These are phyloP conservation scores for Aciculoconidium aculeatum DNA, from an alignment of 805 yeast genomes.

Conservation along the genomic window DNA sequence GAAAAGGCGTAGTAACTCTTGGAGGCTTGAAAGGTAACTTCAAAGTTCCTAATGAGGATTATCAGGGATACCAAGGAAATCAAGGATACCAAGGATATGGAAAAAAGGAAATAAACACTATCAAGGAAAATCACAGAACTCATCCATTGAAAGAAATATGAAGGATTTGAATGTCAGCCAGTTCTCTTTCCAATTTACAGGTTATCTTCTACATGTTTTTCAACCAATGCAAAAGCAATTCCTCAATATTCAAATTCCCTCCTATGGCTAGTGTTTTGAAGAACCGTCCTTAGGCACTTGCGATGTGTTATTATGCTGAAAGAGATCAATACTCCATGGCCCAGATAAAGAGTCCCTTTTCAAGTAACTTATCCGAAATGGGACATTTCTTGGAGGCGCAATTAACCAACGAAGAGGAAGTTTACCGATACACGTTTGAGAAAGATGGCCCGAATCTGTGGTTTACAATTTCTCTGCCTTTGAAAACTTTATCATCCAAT, in stretches of 20 bases:
- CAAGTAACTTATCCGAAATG: conserved; percentile 62
- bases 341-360: conserved; percentile 62
- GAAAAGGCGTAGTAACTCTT: too few relatives aligned
- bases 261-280: conserved; percentile 6
- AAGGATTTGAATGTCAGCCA: too few relatives aligned
- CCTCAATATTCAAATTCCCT: conserved; percentile 21
- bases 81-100: too few relatives aligned
- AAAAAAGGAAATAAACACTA: too few relatives aligned
- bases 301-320: conserved; percentile 52
- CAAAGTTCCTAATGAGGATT: too few relatives aligned
- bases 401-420: conserved; percentile 54
- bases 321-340: conserved; percentile 61
- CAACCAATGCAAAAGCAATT: conserved; percentile 31
- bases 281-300: conserved; percentile 6
- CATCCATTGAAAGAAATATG: too few relatives aligned
- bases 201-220: conserved; percentile 70
- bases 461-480: conserved; percentile 67
- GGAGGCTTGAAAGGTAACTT: too few relatives aligned
- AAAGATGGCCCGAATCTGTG: conserved; percentile 15
- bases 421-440: conserved; percentile 31
- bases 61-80: too few relatives aligned
- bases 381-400: conserved; percentile 79
- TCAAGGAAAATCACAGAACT: too few relatives aligned
- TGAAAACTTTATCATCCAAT: conserved; percentile 72
- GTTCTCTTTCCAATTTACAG: conserved; percentile 76